Conservation (phyloP, 2,329 filamentous ascomycete species). For the Aspergillus sp. region DNA sequence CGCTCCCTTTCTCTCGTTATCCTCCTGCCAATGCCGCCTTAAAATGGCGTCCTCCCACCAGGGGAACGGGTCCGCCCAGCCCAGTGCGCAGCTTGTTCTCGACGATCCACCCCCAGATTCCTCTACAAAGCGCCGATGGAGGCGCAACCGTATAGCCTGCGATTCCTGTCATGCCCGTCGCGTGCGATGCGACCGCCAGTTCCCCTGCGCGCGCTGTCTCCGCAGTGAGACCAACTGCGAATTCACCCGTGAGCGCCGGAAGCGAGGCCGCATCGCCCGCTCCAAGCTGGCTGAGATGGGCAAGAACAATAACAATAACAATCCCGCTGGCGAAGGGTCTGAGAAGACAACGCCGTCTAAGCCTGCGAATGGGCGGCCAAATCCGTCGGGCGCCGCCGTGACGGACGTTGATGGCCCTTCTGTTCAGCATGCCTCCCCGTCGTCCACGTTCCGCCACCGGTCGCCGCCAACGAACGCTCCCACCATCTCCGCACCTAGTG, state of each 20-base stretch:
- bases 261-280: slow-evolving; percentile 75
- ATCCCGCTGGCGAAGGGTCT: background rate
- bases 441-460: slow-evolving; percentile 24
- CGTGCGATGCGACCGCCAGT: slow-evolving; percentile 90
- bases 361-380: background rate
- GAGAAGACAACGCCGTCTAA: slow-evolving; percentile 4
- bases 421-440: slow-evolving; percentile 23
- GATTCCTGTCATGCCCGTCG: slow-evolving; percentile 93
- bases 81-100: slow-evolving; percentile 11
- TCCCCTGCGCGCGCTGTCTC: slow-evolving; percentile 87
- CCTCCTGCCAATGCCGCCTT: slow-evolving; percentile 26
- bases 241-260: slow-evolving; percentile 88
- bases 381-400: background rate
- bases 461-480: slow-evolving; percentile 32
- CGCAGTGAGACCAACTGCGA: slow-evolving; percentile 71
- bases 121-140: slow-evolving; percentile 36
- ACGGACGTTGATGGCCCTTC: slow-evolving; percentile 19
- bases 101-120: slow-evolving; percentile 16
- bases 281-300: slow-evolving; percentile 67
- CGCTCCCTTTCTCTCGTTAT: background rate
- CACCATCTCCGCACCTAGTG: slow-evolving; percentile 29
- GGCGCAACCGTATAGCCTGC: slow-evolving; percentile 61
- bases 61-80: slow-evolving; percentile 30
- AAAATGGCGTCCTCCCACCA: slow-evolving; percentile 33
- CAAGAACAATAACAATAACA: background rate